Evolutionary conservation across 768 basidiomycete genomes (phyloP).

Genomic region (Xanthoconium stramineum): DNA sequence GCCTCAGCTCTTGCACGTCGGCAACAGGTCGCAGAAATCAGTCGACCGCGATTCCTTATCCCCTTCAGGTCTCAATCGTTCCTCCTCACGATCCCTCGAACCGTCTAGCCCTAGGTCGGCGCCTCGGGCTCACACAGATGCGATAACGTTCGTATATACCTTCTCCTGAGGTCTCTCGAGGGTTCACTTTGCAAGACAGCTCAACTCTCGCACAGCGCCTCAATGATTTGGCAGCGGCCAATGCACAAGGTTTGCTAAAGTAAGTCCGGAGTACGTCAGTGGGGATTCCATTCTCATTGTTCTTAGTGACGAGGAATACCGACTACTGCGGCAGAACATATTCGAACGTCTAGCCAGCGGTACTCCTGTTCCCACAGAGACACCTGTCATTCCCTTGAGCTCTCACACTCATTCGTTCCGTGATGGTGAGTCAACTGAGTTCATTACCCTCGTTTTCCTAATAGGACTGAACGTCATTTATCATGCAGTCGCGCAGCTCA

Average conservation of each 20-base stretch:
- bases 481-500: slow-evolving; percentile 17
- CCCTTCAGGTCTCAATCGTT: slow-evolving; percentile 13
- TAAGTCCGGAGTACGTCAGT: slow-evolving; percentile 33
- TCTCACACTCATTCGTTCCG: slow-evolving; percentile 28
- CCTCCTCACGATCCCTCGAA: slow-evolving; percentile 24
- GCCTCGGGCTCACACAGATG: slow-evolving; percentile 40
- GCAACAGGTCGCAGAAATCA: slow-evolving; percentile 19
- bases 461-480: slow-evolving; percentile 7
- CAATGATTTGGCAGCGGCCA: slow-evolving; percentile 76
- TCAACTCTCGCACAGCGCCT: slow-evolving; percentile 76
- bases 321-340: slow-evolving; percentile 76
- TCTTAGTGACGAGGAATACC: slow-evolving; percentile 79
- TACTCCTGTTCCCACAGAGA: slow-evolving; percentile 57
- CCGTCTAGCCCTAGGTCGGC: slow-evolving; percentile 16
- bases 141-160: slow-evolving; percentile 49
- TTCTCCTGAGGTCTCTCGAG: slow-evolving; percentile 9
- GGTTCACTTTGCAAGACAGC: slow-evolving; percentile 36
- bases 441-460: not conserved
- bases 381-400: slow-evolving; percentile 56
- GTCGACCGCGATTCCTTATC: slow-evolving; percentile 16
- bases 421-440: slow-evolving; percentile 8
- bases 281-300: slow-evolving; percentile 2
- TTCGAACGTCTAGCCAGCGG: slow-evolving; percentile 74
- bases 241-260: slow-evolving; percentile 77
- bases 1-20: slow-evolving; percentile 31